A percentile compares a stretch with the other conserved stretches of the same genome.
Evolutionary conservation across 2,329 filamentous ascomycete species (phyloP).

Genomic region (Colletotrichum nymphaeae): DNA sequence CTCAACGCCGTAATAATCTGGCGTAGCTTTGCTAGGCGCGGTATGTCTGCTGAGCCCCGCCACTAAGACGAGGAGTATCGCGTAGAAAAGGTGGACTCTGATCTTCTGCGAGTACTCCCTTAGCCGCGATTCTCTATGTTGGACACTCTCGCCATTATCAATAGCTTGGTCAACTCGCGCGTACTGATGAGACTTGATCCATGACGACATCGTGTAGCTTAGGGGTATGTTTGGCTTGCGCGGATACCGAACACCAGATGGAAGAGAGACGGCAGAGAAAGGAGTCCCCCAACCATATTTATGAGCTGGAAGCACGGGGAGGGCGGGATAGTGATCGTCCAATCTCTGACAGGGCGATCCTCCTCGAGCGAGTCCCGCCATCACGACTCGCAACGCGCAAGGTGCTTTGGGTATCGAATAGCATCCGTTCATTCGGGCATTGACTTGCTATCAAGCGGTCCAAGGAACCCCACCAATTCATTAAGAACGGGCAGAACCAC

Average conservation of each 20-base stretch:
- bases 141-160: neutral
- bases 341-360: neutral
- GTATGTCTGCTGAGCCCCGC: neutral
- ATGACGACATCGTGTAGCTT: neutral
- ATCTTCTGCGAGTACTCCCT: neutral
- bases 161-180: neutral
- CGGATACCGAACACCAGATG: neutral
- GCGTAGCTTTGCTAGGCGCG: neutral
- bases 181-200: neutral
- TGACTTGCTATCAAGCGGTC: neutral
- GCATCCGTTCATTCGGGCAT: neutral
- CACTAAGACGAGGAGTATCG: conserved; percentile 1
- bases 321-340: neutral
- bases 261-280: too few species aligned
- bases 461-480: neutral
- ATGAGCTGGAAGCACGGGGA: neutral
- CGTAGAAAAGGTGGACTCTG: conserved; percentile 1
- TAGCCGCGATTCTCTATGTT: neutral
- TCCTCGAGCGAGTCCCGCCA: neutral
- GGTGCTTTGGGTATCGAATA: neutral
- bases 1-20: neutral
- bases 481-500: neutral
- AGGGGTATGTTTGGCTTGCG: too few species aligned
- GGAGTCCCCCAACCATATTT: neutral
- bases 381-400: neutral